phyloP scores from a whole-genome alignment of 176 grass and related monocot species.

The Melocanna baccifera region DNA sequence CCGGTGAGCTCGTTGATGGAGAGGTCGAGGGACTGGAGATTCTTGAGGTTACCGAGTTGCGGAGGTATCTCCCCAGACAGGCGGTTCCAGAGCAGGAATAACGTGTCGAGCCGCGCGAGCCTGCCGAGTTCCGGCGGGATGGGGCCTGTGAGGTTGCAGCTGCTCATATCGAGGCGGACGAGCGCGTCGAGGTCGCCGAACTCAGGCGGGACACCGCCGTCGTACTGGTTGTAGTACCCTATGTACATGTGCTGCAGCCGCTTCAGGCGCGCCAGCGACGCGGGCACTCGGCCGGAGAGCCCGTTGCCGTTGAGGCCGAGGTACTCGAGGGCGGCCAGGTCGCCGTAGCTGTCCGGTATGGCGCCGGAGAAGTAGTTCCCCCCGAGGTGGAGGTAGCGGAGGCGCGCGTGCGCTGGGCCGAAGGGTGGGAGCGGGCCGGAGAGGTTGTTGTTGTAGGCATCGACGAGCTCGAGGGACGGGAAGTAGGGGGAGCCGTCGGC shows the following conservation, averaged over 20 bases:
- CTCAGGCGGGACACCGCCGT: constrained; percentile 62
- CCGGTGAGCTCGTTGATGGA: constrained; percentile 79
- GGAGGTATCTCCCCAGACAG: constrained; percentile 51
- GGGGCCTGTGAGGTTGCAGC: constrained; percentile 57
- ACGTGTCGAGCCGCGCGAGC: constrained; percentile 51
- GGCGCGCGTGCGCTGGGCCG: background rate
- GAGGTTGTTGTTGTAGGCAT: constrained; percentile 90
- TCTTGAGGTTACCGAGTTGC: constrained; percentile 36
- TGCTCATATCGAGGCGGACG: constrained; percentile 58
- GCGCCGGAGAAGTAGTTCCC: constrained; percentile 74
- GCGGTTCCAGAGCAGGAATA: constrained; percentile 65
- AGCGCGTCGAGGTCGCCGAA: constrained; percentile 46
- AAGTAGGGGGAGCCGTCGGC: background rate
- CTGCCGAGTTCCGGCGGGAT: constrained; percentile 59
- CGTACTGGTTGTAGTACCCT: constrained; percentile 72
- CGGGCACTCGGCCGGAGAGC: constrained; percentile 45
- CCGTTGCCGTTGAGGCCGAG: constrained; percentile 74
- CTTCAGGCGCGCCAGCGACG: constrained; percentile 8
- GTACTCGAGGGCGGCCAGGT: constrained; percentile 51
- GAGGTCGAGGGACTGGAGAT: constrained; percentile 60
- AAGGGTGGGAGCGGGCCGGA: constrained; percentile 51
- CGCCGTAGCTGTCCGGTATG: constrained; percentile 57
- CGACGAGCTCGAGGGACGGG: constrained; percentile 48
- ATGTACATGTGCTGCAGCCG: constrained; percentile 51
- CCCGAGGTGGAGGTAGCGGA: constrained; percentile 72